Conservation (phyloP, 1,284 basidiomycete genomes). For the Somion occarium region DNA sequence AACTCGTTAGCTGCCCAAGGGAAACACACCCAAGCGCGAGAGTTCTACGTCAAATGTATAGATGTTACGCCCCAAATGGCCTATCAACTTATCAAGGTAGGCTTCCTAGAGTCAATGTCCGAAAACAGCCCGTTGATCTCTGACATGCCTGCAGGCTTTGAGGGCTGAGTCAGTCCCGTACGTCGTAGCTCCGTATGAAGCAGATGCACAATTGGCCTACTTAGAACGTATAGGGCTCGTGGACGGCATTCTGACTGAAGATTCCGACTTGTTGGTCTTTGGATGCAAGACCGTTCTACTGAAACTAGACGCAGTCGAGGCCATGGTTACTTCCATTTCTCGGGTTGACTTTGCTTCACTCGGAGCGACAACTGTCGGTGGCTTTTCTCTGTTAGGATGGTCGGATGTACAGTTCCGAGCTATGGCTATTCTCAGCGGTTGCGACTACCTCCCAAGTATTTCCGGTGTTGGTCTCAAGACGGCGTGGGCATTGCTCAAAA, state of each 20-base stretch:
- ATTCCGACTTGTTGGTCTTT: slow-evolving; percentile 97
- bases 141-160: slow-evolving; percentile 79
- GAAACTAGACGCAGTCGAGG: slow-evolving; percentile 77
- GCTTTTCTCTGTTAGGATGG: slow-evolving; percentile 85
- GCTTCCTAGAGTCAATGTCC: slow-evolving; percentile 13
- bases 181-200: slow-evolving; percentile 97
- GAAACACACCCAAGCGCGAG: slow-evolving; percentile 76
- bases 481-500: slow-evolving; percentile 79
- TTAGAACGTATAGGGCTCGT: slow-evolving; percentile 83
- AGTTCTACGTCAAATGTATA: slow-evolving; percentile 86
- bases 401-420: slow-evolving; percentile 85
- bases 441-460: slow-evolving; percentile 95
- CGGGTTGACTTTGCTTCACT: slow-evolving; percentile 74
- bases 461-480: slow-evolving; percentile 94
- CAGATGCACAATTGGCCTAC: slow-evolving; percentile 95
- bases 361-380: slow-evolving; percentile 42
- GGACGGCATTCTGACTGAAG: slow-evolving; percentile 94
- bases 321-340: slow-evolving; percentile 77
- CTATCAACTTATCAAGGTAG: slow-evolving; percentile 92
- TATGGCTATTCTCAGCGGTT: slow-evolving; percentile 97
- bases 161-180: slow-evolving; percentile 77
- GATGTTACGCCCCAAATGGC: slow-evolving; percentile 99
- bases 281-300: slow-evolving; percentile 86
- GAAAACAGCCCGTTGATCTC: slow-evolving; percentile 7
- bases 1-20: slow-evolving; percentile 75